phyloP scores from a whole-genome alignment of 805 yeast genomes.

The Candida coleopterorum region DNA sequence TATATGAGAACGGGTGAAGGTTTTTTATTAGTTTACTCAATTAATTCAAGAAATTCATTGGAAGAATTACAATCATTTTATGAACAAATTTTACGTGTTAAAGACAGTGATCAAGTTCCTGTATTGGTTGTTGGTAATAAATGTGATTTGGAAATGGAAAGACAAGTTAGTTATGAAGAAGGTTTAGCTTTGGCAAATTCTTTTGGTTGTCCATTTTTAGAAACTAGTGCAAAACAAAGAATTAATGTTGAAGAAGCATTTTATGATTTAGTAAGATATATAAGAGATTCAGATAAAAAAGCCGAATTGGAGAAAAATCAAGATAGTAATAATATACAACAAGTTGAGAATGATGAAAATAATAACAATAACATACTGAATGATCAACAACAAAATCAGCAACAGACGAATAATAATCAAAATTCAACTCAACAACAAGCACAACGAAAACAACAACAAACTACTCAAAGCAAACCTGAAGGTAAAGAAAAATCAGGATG shows the following conservation, averaged over 20 bases:
- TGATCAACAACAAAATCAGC: slow-evolving; percentile 5
- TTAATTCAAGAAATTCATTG: slow-evolving; percentile 79
- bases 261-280: slow-evolving; percentile 59
- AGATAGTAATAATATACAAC: background rate
- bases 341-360: background rate
- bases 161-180: slow-evolving; percentile 70
- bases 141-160: slow-evolving; percentile 66
- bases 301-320: background rate
- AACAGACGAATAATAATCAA: too few relatives aligned
- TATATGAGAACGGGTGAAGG: slow-evolving; percentile 97
- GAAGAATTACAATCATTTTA: slow-evolving; percentile 77
- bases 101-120: slow-evolving; percentile 72
- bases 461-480: slow-evolving; percentile 10
- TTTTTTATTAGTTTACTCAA: slow-evolving; percentile 80
- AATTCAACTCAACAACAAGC: background rate
- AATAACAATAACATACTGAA: slow-evolving; percentile 2
- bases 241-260: slow-evolving; percentile 86
- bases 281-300: slow-evolving; percentile 24
- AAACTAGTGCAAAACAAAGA: slow-evolving; percentile 89
- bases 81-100: slow-evolving; percentile 74
- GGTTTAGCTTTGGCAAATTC: slow-evolving; percentile 58
- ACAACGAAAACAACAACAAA: slow-evolving; percentile 2
- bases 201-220: slow-evolving; percentile 72
- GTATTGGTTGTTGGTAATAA: slow-evolving; percentile 76
- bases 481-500: slow-evolving; percentile 32